phyloP scores from a whole-genome alignment of 1,284 basidiomycete species.

The Chondrostereum purpureum region DNA sequence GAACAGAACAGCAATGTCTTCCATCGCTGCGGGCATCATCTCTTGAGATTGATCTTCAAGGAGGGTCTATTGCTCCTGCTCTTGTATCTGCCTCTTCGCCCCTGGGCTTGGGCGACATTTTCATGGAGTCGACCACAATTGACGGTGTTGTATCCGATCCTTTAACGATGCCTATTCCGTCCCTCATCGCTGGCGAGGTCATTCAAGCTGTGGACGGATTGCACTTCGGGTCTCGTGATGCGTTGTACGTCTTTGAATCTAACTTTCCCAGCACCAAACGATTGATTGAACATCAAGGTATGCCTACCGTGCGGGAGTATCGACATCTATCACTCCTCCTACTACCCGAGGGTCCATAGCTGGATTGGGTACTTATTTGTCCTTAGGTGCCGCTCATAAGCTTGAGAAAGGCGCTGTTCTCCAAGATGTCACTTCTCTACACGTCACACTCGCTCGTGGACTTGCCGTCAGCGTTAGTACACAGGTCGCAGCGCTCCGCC shows the following conservation, averaged over 20 bases:
- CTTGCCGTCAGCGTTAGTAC: constrained; percentile 47
- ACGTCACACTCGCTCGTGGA: constrained; percentile 28
- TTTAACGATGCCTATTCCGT: constrained; percentile 36
- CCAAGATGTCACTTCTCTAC: constrained; percentile 40
- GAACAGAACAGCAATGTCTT: constrained; percentile 22
- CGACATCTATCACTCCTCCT: constrained; percentile 56
- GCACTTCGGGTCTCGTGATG: constrained; percentile 64
- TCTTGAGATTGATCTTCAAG: constrained; percentile 31
- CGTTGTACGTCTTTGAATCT: too few species aligned
- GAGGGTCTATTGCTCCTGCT: constrained; percentile 48
- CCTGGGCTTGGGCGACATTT: constrained; percentile 57
- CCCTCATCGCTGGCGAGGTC: constrained; percentile 46
- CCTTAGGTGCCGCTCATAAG: constrained; percentile 53
- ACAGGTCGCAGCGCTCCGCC: constrained; percentile 58
- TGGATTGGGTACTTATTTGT: constrained; percentile 65
- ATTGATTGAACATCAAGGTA: too few species aligned
- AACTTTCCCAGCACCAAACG: too few species aligned
- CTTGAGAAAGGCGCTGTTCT: constrained; percentile 67
- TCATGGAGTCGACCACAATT: constrained; percentile 52
- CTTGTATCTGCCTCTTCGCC: constrained; percentile 54
- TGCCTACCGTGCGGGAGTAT: too few species aligned
- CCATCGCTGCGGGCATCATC: constrained; percentile 21
- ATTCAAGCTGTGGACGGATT: constrained; percentile 71
- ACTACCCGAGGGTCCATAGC: constrained; percentile 48
- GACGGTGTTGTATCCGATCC: constrained; percentile 54